A percentile compares a stretch with the other conserved stretches of the same genome.
Conservation (phyloP, 441 rosid species). For the Populus tomentosa region DNA sequence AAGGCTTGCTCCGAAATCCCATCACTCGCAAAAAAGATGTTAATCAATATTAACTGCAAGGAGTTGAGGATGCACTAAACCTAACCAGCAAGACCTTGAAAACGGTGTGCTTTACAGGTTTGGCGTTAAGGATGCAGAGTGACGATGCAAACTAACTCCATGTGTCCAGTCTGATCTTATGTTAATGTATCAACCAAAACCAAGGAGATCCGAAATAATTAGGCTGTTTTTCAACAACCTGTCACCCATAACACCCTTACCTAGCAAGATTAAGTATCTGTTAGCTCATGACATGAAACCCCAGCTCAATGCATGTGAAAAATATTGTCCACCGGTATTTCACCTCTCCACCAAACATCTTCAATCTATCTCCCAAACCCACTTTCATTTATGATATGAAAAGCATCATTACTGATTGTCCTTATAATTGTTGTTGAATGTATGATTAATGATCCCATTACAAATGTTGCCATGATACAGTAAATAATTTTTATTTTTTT, state of each 20-base stretch:
- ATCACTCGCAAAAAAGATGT: not conserved
- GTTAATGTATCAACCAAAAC: conserved; percentile 27
- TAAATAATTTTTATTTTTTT: too few relatives aligned
- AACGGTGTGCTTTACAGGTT: conserved; percentile 16
- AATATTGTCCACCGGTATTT: conserved; percentile 21
- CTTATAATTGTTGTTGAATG: not conserved
- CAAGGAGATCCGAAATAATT: conserved; percentile 8
- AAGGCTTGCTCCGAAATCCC: not conserved
- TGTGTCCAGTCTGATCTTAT: not conserved
- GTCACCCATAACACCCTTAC: not conserved
- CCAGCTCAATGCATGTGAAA: conserved; percentile 32
- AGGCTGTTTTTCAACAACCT: conserved; percentile 18
- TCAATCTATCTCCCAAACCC: not conserved
- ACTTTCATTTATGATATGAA: not conserved
- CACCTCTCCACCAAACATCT: conserved; percentile 5
- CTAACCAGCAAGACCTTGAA: not conserved
- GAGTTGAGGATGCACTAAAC: not conserved
- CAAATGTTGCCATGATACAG: not conserved
- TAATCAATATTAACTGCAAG: too few relatives aligned
- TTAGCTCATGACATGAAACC: not conserved
- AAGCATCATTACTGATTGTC: not conserved
- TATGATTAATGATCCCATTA: not conserved
- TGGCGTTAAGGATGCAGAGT: conserved; percentile 11
- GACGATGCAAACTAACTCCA: not conserved
- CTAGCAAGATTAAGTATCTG: not conserved